Evolutionary conservation across 345 rosid species (phyloP).

Genomic region (Eucalyptus cloeziana): DNA sequence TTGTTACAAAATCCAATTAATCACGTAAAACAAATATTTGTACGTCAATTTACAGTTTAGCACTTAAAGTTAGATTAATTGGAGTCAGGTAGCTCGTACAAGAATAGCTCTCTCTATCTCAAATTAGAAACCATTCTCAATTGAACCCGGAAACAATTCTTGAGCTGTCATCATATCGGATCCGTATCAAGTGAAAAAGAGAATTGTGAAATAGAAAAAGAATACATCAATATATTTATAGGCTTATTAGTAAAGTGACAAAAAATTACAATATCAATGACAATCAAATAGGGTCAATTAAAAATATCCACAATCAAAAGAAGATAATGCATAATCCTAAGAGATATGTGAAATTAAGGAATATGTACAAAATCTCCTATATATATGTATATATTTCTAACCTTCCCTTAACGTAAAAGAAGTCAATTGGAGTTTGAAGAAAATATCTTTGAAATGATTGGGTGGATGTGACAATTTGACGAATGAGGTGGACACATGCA

Average conservation of each 20-base stretch:
- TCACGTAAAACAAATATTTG: neutral
- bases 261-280: neutral
- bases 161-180: neutral
- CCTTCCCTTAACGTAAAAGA: fast-evolving
- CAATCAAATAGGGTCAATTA: neutral
- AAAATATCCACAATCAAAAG: neutral
- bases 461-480: neutral
- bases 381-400: too few relatives aligned
- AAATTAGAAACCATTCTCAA: neutral
- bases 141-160: neutral
- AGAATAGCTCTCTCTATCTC: neutral
- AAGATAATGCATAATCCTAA: too few relatives aligned
- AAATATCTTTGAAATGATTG: neutral
- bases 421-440: neutral
- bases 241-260: neutral
- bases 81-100: neutral
- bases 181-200: neutral
- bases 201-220: neutral
- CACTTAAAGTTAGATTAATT: neutral
- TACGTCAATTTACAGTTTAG: neutral
- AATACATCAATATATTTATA: too few relatives aligned
- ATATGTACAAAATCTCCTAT: too few relatives aligned
- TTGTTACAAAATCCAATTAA: neutral
- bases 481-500: neutral
- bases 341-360: too few relatives aligned